Evolutionary conservation across 2,329 filamentous ascomycete genomes (phyloP).

Genomic region (Ustulina deusta): DNA sequence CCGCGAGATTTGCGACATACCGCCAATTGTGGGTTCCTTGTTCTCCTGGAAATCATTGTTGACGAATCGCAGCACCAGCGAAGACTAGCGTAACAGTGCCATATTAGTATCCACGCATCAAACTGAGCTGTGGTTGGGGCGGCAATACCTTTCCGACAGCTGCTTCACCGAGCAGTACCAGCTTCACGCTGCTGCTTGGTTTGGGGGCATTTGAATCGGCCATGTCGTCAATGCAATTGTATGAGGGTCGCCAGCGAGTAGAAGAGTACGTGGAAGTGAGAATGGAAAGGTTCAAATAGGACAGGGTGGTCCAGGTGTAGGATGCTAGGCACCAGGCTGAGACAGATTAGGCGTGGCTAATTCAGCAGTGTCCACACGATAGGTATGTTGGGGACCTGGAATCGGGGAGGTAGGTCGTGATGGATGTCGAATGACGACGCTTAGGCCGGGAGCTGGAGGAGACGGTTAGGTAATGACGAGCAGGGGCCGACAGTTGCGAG

Average conservation of each 20-base stretch:
- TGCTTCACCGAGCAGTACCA: slow-evolving; percentile 96
- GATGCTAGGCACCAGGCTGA: slow-evolving; percentile 13
- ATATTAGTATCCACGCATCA: slow-evolving; percentile 26
- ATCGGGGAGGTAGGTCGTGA: slow-evolving; percentile 28
- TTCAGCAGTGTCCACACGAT: slow-evolving; percentile 13
- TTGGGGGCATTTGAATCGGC: slow-evolving; percentile 83
- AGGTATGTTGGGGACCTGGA: slow-evolving; percentile 28
- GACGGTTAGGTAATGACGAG: slow-evolving; percentile 2
- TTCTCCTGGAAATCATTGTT: slow-evolving; percentile 99
- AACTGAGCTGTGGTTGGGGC: neutral
- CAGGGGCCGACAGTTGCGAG: slow-evolving; percentile 16
- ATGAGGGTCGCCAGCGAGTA: slow-evolving; percentile 19
- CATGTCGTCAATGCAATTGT: slow-evolving; percentile 62
- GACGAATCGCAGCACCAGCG: slow-evolving; percentile 96
- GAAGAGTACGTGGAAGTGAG: slow-evolving; percentile 2
- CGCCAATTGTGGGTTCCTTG: slow-evolving; percentile 99
- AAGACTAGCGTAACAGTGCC: slow-evolving; percentile 73
- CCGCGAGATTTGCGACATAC: slow-evolving; percentile 62
- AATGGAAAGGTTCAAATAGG: slow-evolving; percentile 1
- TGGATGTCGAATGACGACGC: slow-evolving; percentile 40
- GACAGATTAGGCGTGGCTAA: slow-evolving; percentile 4
- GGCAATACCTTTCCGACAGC: slow-evolving; percentile 90
- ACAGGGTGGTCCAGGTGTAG: slow-evolving; percentile 5
- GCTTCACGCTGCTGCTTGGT: slow-evolving; percentile 99
- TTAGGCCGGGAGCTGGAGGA: slow-evolving; percentile 26